Conservation (phyloP, 306 rosid genomes). For the Luffa aegyptiaca region DNA sequence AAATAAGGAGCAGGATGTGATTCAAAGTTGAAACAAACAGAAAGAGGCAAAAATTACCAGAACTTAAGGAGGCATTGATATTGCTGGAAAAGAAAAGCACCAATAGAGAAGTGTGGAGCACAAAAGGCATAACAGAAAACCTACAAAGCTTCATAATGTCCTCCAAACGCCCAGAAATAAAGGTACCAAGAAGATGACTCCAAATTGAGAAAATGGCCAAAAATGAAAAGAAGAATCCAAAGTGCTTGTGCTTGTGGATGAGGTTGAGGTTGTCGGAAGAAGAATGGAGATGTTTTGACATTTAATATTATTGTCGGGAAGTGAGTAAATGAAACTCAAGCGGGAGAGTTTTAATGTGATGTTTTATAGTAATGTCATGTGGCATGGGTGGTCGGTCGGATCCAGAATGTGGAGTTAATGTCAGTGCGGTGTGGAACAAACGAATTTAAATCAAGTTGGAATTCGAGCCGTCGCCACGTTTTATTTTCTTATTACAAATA, state of each 20-base stretch:
- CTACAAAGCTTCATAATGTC: constrained; percentile 48
- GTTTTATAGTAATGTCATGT: background rate
- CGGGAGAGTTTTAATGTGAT: background rate
- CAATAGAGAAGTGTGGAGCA: background rate
- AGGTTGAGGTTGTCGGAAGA: background rate
- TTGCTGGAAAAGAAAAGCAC: background rate
- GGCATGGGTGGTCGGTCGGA: background rate
- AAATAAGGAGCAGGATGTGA: background rate
- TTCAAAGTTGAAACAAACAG: background rate
- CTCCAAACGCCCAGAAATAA: background rate
- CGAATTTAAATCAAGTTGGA: constrained; percentile 19
- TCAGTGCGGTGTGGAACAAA: constrained; percentile 18
- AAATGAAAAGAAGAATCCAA: background rate
- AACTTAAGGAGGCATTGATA: background rate
- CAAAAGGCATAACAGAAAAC: constrained; percentile 27
- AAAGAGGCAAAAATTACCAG: background rate
- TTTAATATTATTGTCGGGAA: background rate
- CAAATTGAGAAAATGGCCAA: background rate
- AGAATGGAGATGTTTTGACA: background rate
- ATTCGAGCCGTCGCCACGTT: constrained; percentile 25
- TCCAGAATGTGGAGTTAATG: constrained; percentile 11
- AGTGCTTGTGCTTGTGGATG: background rate
- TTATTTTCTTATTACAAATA: background rate
- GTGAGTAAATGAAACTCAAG: background rate
- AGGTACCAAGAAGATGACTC: background rate